Evolutionary conservation across 1,284 basidiomycete genomes (phyloP).

Genomic region (Phylloboletellus chloephorus): DNA sequence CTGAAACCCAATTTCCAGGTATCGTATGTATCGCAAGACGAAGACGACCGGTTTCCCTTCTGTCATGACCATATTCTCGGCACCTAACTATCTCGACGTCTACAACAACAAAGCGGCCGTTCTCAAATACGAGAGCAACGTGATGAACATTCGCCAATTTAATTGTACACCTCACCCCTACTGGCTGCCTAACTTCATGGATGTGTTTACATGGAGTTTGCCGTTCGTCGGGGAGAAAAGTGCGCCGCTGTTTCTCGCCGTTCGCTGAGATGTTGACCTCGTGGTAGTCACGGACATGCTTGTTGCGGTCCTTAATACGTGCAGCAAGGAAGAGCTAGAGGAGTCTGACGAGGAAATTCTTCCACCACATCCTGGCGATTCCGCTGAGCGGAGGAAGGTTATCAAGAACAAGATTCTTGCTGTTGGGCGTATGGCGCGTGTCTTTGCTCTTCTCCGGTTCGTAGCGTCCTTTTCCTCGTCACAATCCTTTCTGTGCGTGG

Average conservation of each 20-base stretch:
- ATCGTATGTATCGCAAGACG: constrained; percentile 96
- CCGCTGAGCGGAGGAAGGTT: constrained; percentile 70
- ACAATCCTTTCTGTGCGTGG: not conserved
- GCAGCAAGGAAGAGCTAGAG: constrained; percentile 91
- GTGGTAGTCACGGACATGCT: constrained; percentile 88
- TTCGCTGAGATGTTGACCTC: constrained; percentile 1
- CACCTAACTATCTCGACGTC: constrained; percentile 93
- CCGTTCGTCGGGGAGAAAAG: constrained; percentile 95
- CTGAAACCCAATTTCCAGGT: constrained; percentile 41
- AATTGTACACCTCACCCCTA: constrained; percentile 95
- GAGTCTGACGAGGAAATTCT: constrained; percentile 64
- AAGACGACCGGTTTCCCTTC: constrained; percentile 90
- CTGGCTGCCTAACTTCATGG: constrained; percentile 94
- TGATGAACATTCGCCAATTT: constrained; percentile 94
- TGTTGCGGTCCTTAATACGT: constrained; percentile 89
- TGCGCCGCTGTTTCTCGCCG: constrained; percentile 35
- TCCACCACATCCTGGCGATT: constrained; percentile 45
- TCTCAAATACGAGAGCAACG: constrained; percentile 94
- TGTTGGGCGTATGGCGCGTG: constrained; percentile 92
- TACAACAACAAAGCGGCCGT: constrained; percentile 98
- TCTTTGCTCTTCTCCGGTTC: constrained; percentile 92
- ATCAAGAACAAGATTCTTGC: constrained; percentile 99
- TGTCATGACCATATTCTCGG: constrained; percentile 96
- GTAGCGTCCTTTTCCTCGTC: constrained; percentile 25
- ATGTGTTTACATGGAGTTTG: constrained; percentile 88